Base-by-base conservation (phyloP, 139 green algal species). In the Micractinium conductrix region DNA sequence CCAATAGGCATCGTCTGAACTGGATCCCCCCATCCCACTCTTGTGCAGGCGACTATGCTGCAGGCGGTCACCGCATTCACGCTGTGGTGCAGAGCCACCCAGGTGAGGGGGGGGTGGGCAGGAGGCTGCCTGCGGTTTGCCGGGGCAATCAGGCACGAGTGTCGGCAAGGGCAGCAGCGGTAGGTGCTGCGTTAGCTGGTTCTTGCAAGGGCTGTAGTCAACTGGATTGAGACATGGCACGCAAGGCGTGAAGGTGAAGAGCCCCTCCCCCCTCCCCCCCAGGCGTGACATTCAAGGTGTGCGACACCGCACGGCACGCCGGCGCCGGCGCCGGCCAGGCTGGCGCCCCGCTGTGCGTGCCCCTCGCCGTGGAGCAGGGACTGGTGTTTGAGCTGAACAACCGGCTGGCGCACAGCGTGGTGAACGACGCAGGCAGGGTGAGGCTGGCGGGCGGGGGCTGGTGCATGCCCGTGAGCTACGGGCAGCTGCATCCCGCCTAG, bases 371-470 rank as follows among this genome's bases (percentile, higher is more conserved):
- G 73, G 74, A 83, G 38, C 90, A 93, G 72, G 92, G 93, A 24
- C 87, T 93, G 84, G 93, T 88, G 4, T 96, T 95, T 87, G 93
- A 96, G 81, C 76, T 95, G 70, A 94, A 95, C 90, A 95, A 95
- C 84, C 60, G 85, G 21, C 72, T 95, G 38, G 38, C 80, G 38
- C 90, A 93, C 74, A 62, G 75, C 40, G 90, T 93, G 33, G 55
- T 43, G 38, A 93, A 93, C 78, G 38, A 53, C 33, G 81, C 83
- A 40, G 42, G 50, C 40, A 30, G 76, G 65, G 65, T 72, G 37
- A 33, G 33, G 65, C 10, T 33, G 65, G 33, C 63, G 4, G 26
- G n/a, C 14, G 10, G 4, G 60, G 24, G 12, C 12, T 37, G 60
- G 3, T 3, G 24, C 17, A 9, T 37, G 60, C 1, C 24, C 24